Evolutionary conservation across 805 yeast genomes (phyloP), one percentile per base, ranked within the genome.

Genomic region (Alloascoidea africana): DNA sequence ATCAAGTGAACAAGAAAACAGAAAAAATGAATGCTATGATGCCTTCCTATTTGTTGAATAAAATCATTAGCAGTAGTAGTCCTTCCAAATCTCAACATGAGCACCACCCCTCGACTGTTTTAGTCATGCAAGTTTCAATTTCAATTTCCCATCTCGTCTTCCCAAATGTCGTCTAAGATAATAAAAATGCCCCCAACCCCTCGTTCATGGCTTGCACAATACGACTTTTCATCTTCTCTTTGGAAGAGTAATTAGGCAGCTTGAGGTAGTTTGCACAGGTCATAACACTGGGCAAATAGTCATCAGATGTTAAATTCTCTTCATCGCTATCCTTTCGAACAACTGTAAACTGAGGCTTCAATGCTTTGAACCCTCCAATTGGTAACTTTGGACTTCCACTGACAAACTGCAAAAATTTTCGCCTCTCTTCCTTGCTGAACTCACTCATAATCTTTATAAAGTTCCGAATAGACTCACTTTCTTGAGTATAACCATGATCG

Each of bases 211-310:
- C 96, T 42, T 72, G 79, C 8, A 56, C 37, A 4, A 91, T 56
- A 38, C 80, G 63, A 19, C 62, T 52, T 36, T 54, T 60, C 77
- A 91, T 66, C 1, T 82, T 56, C 14, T 65, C 74, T 41, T 65
- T 68, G 27, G 69, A 60, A 2, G 84, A 68, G 52, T 89, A 91
- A 44, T 80, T 71, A 3, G 98, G 97, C 15, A 91, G 60, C 54
- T 89, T 89, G 46, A 89, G 64, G 52, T 89, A 91, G 53, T 89
- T 89, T 2, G 94, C 96, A 62, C 98, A 89, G 0, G 98, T 89
- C 98, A 89, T 89, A 2, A 91, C 98, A 58, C 95, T 84, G 2
- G 98, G 97, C 40, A 91, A 63, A 50, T 79, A 86, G 42, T 76
- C 85, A 55, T 89, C 94, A 3, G 82, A 68, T 8, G 59, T 56